Evolutionary conservation across 2,329 filamentous ascomycete species (phyloP).

Genomic region (Rutstroemia sp.): DNA sequence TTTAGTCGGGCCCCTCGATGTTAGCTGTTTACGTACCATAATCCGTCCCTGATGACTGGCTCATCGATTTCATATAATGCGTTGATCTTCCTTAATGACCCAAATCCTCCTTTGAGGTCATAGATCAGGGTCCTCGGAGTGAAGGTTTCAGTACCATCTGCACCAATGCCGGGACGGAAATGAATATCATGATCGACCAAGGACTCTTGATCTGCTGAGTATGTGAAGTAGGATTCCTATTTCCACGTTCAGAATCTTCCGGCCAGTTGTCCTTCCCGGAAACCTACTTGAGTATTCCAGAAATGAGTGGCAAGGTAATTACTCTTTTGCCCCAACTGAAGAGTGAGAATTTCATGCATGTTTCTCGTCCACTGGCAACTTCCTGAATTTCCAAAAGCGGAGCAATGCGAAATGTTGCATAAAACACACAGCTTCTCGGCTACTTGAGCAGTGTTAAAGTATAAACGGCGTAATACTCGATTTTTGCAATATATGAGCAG

Average conservation of each 20-base stretch:
- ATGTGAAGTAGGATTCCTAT: conserved; percentile 96
- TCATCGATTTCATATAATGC: conserved; percentile 58
- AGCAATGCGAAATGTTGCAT: not conserved
- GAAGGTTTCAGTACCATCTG: conserved; percentile 83
- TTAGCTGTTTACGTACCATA: conserved; percentile 31
- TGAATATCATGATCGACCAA: conserved; percentile 78
- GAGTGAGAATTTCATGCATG: conserved; percentile 93
- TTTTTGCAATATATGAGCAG: too few relatives aligned
- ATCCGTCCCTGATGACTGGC: conserved; percentile 21
- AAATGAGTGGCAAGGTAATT: conserved; percentile 96
- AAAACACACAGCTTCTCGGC: too few relatives aligned
- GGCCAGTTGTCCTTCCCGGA: not conserved
- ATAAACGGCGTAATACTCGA: too few relatives aligned
- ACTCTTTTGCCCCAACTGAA: conserved; percentile 87
- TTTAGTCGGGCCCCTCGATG: conserved; percentile 8
- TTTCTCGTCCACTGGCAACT: not conserved
- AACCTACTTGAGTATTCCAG: conserved; percentile 80
- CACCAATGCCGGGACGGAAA: conserved; percentile 75
- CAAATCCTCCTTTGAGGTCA: conserved; percentile 90
- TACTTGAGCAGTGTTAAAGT: too few relatives aligned
- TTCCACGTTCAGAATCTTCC: conserved; percentile 8
- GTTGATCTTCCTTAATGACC: conserved; percentile 79
- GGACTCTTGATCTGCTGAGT: conserved; percentile 57
- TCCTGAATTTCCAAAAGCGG: not conserved
- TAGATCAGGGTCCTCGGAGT: conserved; percentile 89